These are phyloP conservation scores for Ophiostoma sp. DNA, from an alignment of 2,329 filamentous ascomycete species.

Conservation along the genomic window DNA sequence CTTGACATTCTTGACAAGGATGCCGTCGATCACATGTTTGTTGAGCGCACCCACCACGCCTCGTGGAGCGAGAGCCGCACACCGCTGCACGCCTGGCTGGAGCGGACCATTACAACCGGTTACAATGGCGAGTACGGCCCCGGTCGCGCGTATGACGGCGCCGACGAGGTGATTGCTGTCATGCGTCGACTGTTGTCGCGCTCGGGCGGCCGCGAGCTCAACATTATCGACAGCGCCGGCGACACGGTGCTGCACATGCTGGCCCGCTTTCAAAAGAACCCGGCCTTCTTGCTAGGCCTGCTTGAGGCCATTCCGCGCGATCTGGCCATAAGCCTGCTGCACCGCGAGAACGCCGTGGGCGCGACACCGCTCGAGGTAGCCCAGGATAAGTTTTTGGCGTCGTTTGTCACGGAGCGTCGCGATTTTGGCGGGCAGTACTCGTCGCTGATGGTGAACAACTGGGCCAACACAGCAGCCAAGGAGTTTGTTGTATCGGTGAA, in stretches of 20 bases:
- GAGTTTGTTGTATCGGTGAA: background rate
- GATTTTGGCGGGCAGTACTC: background rate
- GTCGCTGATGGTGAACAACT: background rate
- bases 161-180: slow-evolving; percentile 42
- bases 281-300: slow-evolving; percentile 45
- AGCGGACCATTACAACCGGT: background rate
- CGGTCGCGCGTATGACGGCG: slow-evolving; percentile 32
- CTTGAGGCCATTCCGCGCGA: slow-evolving; percentile 55
- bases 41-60: slow-evolving; percentile 55
- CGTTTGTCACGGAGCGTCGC: slow-evolving; percentile 37
- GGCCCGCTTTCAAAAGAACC: slow-evolving; percentile 41
- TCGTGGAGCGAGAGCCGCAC: slow-evolving; percentile 53
- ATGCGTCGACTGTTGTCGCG: slow-evolving; percentile 52
- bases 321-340: slow-evolving; percentile 48
- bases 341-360: slow-evolving; percentile 74
- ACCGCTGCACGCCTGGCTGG: slow-evolving; percentile 63
- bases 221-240: slow-evolving; percentile 63
- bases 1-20: slow-evolving; percentile 59
- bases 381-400: slow-evolving; percentile 52
- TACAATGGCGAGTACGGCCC: background rate
- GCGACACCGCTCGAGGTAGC: slow-evolving; percentile 70
- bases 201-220: slow-evolving; percentile 57
- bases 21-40: slow-evolving; percentile 58
- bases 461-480: background rate
- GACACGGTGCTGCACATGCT: slow-evolving; percentile 65